Evolutionary conservation across 345 rosid species (phyloP).

Genomic region (Reutealis trisperma): DNA sequence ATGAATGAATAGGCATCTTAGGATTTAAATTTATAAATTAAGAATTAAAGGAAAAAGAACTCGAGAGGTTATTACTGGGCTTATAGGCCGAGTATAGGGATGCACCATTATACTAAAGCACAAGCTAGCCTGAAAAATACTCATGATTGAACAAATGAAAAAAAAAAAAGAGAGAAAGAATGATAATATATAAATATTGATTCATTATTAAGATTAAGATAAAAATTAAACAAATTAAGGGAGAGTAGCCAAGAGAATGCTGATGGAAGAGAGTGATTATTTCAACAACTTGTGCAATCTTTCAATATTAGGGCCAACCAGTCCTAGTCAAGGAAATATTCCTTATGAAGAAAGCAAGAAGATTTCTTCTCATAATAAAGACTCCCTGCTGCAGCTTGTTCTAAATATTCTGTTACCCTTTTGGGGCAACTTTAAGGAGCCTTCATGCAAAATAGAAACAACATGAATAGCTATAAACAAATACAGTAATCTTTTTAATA

Average conservation of each 20-base stretch:
- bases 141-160: neutral
- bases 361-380: neutral
- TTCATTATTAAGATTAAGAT: neutral
- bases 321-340: slow-evolving; percentile 30
- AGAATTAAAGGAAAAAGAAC: neutral
- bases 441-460: neutral
- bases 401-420: neutral
- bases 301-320: neutral
- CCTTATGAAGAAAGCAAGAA: slow-evolving; percentile 11
- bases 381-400: neutral
- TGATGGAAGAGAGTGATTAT: neutral
- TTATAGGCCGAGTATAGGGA: too few species aligned
- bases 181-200: neutral
- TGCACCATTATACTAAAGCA: too few species aligned
- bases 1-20: slow-evolving; percentile 2
- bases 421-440: neutral
- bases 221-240: too few species aligned
- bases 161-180: too few species aligned
- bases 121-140: too few species aligned
- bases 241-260: neutral
- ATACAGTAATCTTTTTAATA: neutral
- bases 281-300: slow-evolving; percentile 15
- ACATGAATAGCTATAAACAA: neutral
- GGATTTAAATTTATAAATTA: neutral
- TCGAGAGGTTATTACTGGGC: too few species aligned